Evolutionary conservation across 139 green algal genomes (phyloP), one percentile per base, ranked within the genome.

Genomic region (Coccomyxa sp.): DNA sequence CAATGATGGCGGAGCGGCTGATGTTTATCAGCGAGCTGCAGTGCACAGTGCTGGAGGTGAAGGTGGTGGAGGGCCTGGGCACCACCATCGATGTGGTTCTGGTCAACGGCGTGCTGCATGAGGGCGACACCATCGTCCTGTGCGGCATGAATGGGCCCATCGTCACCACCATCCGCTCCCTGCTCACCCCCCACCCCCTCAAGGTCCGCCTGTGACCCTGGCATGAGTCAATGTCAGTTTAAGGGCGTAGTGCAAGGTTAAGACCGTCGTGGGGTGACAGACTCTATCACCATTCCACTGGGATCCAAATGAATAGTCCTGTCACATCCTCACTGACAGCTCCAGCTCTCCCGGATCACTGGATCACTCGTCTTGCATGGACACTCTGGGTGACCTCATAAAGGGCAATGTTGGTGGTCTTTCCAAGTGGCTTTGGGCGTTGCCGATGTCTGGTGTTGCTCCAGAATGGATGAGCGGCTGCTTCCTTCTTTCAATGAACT

Each of bases 21-120:
- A 98, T 96, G 91, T 98, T 94, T 85, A 90, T 98, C 57, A 85
- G 84, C 71, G 91, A 96, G 82, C 89, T 95, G 58, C 94, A 99
- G 90, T 94, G 93, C 85, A 96, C 93, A 7, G 93, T 97, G 79
- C 88, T 93, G 77, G 90, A 93, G 85, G 97, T 99, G 28, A 99
- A 99, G 92, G 93, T 95, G 78, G 94, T 99, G 67, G 97, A 99
- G 92, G 97, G 97, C 0, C 93, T 99, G 84, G 97, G 97, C 80
- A 99, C 96, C 57, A 99, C 97, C 12, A 94, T 99, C 25, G 97
- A 99, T 83, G 95, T 98, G 31, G 95, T 99, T 76, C 91, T 99
- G 58, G 93, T 99, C 45, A 99, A 99, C 80, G 89, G 90, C 77
- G 82, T 86, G 78, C 88, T 96, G 79, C 79, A 78, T 25, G 96